These are phyloP conservation scores for Verticillium klebahnii DNA, from an alignment of 2,329 filamentous ascomycete genomes.

Conservation along the genomic window DNA sequence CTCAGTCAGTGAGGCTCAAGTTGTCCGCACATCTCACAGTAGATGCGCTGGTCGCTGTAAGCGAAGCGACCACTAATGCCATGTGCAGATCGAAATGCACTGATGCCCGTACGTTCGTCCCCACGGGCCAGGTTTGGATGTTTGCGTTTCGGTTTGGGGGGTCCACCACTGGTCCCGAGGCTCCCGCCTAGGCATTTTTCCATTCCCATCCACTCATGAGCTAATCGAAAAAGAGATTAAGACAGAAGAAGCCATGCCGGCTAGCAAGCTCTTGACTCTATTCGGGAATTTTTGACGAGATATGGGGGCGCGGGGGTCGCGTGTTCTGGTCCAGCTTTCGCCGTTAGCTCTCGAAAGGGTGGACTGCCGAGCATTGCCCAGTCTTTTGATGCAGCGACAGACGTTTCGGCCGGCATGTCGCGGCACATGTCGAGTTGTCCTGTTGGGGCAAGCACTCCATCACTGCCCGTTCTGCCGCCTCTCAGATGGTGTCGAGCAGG, in stretches of 20 bases:
- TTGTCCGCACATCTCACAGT: neutral
- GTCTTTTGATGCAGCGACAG: neutral
- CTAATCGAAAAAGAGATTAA: conserved; percentile 11
- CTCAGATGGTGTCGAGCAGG: neutral
- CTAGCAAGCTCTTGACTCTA: conserved; percentile 24
- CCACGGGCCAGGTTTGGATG: neutral
- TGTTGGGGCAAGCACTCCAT: neutral
- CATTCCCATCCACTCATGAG: neutral
- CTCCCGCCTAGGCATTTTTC: neutral
- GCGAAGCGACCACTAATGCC: neutral
- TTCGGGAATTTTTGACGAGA: conserved; percentile 16
- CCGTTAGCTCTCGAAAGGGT: neutral
- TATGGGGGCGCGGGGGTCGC: neutral
- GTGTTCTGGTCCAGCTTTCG: neutral
- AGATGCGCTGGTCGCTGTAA: neutral
- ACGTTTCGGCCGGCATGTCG: neutral
- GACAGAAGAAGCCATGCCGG: neutral
- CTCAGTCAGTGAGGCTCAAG: neutral
- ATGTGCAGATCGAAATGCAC: neutral
- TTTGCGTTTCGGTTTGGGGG: neutral
- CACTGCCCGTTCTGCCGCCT: neutral
- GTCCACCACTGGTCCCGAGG: neutral
- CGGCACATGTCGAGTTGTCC: neutral
- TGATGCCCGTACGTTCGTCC: neutral
- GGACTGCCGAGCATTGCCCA: neutral